phyloP scores from a whole-genome alignment of 31 red algal species.

The Porphyra umbilicalis region DNA sequence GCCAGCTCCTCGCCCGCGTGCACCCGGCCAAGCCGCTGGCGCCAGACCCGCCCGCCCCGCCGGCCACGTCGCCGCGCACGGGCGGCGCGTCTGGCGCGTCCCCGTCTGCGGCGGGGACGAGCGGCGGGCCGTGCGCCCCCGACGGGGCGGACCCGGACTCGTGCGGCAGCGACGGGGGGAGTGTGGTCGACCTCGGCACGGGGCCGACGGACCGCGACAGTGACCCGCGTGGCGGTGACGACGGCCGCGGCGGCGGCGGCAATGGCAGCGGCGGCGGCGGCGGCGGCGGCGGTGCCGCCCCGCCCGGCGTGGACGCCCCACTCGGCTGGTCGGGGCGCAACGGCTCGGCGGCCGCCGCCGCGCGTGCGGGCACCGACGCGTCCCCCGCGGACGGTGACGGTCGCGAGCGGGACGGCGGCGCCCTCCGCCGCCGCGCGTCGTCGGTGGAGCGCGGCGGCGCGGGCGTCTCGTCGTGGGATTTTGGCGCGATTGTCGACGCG shows the following conservation, averaged over 20 bases:
- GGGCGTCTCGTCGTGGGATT: background rate
- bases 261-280: background rate
- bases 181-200: conserved; percentile 4
- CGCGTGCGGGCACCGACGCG: background rate
- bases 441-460: background rate
- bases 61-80: background rate
- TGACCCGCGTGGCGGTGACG: background rate
- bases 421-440: background rate
- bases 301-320: background rate
- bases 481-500: background rate
- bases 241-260: background rate
- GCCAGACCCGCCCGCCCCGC: background rate
- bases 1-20: conserved; percentile 16
- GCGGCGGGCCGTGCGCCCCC: too few species aligned
- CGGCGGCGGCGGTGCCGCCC: background rate
- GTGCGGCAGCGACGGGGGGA: conserved; percentile 12
- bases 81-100: background rate
- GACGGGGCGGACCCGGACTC: background rate
- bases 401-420: background rate
- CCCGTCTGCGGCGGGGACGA: background rate
- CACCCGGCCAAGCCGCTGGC: background rate
- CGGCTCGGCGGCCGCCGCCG: background rate
- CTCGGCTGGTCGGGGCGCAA: background rate
- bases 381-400: background rate
- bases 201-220: background rate